Base-by-base conservation (phyloP, 1,139 yeast genomes). In the Scheffersomyces titani region DNA sequence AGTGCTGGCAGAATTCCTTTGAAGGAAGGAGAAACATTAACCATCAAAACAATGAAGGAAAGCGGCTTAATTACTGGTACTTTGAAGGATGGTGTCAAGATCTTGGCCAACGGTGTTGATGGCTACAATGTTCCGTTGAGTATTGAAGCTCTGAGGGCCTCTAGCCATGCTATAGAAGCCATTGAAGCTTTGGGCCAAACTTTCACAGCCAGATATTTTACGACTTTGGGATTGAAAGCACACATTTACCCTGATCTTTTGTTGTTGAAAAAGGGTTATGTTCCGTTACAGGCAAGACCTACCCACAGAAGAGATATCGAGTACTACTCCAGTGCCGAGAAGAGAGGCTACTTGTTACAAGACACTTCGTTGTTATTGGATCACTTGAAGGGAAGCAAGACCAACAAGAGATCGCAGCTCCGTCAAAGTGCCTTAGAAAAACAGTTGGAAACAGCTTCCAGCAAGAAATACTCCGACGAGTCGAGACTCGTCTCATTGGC, bases 231-330 rank as follows among this genome's bases (percentile, higher is more conserved):
- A 2, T 82, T 90, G 63, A 80, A 85, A 63, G 94, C 92, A 3
- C 93, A 92, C 67, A 78, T 92, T 52, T 75, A 88, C 53, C 98
- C 99, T 13, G 84, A 86, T 54, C 81, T 86, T 70, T 88, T 87
- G 64, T 71, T 89, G 54, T 74, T 81, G 60, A 88, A 83, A 64
- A 87, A 85, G 67, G 97, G 96, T 20, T 85, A 92, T 62, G 75
- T 93, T 22, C 98, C 98, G 36, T 74, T 92, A 61, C 87, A 86
- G 54, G 96, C 98, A 3, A 85, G 93, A 72, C 99, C 99, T 22
- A 89, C 88, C 7, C 87, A 85, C 64, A 85, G 91, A 73, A 88
- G 91, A 75, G 92, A 89, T 67, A 87, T 94, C 59, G 86, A 84
- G 60, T 92, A 81, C 73, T 94, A 94, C 74, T 84, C 94, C 51